These are phyloP conservation scores for Colletotrichum kahawae DNA, from an alignment of 2,329 filamentous ascomycete species.

Conservation along the genomic window DNA sequence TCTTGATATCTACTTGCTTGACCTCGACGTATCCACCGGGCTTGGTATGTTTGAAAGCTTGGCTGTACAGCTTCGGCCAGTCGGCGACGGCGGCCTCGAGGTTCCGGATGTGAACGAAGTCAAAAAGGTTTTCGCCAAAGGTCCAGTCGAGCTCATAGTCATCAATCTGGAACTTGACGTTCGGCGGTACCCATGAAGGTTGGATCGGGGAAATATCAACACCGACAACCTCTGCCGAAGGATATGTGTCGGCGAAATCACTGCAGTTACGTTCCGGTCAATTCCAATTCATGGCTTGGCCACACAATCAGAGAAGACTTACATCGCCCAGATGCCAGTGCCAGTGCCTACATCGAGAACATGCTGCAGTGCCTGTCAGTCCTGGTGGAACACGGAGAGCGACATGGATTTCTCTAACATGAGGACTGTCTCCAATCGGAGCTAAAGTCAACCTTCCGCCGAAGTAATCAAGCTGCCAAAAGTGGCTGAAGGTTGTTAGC, in stretches of 20 bases:
- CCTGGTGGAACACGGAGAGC: constrained; percentile 22
- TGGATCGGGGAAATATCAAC: constrained; percentile 63
- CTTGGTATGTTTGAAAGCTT: constrained; percentile 50
- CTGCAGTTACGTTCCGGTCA: constrained; percentile 34
- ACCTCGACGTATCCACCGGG: constrained; percentile 46
- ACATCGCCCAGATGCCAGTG: not conserved
- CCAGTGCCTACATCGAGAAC: not conserved
- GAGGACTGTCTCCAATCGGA: not conserved
- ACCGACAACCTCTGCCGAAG: constrained; percentile 48
- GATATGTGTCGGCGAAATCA: constrained; percentile 49
- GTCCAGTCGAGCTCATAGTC: constrained; percentile 60
- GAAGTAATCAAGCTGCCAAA: not conserved
- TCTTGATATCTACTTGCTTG: constrained; percentile 20
- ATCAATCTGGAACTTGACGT: constrained; percentile 69
- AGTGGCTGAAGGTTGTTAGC: not conserved
- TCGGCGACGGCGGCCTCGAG: constrained; percentile 59
- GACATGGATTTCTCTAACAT: not conserved
- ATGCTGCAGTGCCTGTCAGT: not conserved
- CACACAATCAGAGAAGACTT: not conserved
- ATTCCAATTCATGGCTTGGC: too few species aligned
- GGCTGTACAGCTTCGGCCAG: constrained; percentile 54
- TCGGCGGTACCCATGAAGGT: constrained; percentile 58
- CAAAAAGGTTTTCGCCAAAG: constrained; percentile 52
- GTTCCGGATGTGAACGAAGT: constrained; percentile 63
- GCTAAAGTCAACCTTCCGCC: not conserved